Conservation (phyloP, 805 yeast species). For the Saitoella complicata region DNA sequence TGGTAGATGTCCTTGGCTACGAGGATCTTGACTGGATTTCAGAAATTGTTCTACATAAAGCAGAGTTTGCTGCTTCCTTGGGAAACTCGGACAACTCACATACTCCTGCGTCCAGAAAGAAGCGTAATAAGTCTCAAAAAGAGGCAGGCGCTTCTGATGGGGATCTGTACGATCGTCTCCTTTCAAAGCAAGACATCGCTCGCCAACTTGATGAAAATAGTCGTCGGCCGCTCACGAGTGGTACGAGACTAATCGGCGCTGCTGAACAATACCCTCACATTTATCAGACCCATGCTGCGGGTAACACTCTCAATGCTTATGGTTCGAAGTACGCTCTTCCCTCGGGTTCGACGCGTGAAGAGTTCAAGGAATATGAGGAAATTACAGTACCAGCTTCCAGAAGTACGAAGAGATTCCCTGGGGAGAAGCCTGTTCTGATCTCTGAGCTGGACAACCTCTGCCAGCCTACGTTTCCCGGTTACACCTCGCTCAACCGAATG, state of each 20-base stretch:
- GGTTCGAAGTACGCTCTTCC: conserved; percentile 76
- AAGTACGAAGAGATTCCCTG: conserved; percentile 27
- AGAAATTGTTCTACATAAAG: conserved; percentile 32
- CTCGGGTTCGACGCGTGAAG: conserved; percentile 43
- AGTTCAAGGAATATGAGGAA: conserved; percentile 45
- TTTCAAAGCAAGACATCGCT: background rate
- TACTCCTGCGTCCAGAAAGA: background rate
- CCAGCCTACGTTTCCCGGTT: conserved; percentile 67
- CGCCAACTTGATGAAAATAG: conserved; percentile 9
- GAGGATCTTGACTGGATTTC: conserved; percentile 73
- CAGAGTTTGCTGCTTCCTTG: conserved; percentile 4
- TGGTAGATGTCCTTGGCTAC: conserved; percentile 71
- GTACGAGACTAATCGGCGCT: conserved; percentile 9
- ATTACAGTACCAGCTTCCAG: conserved; percentile 66
- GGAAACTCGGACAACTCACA: background rate
- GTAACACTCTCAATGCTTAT: conserved; percentile 54
- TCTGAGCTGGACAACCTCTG: conserved; percentile 60
- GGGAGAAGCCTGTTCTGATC: conserved; percentile 38
- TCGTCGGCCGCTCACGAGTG: conserved; percentile 5
- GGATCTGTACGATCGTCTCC: background rate
- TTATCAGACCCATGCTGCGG: conserved; percentile 50
- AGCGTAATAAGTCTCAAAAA: background rate
- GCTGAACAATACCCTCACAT: conserved; percentile 71
- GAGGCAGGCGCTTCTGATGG: background rate
- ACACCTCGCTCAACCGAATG: conserved; percentile 64